Percentiles rank a stretch among this genome's conserved stretches.
phyloP scores from a whole-genome alignment of 331 rosid genomes.

The Ulmus americana region DNA sequence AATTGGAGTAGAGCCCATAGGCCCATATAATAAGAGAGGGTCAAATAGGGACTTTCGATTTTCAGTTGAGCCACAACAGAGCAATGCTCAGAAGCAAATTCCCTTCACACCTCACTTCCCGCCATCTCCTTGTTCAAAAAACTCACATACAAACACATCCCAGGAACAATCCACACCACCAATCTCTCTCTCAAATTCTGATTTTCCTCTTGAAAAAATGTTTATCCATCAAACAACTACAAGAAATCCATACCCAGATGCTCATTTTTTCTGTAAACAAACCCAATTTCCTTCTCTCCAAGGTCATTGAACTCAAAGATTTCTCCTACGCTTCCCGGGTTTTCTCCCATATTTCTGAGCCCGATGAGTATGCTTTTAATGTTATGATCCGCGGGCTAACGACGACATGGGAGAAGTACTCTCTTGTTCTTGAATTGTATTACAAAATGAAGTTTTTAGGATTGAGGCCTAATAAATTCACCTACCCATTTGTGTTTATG shows the following conservation, averaged over 20 bases:
- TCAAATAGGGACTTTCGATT: no score
- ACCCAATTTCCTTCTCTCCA: conserved; percentile 60
- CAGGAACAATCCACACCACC: neutral
- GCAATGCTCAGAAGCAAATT: no score
- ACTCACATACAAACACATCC: no score
- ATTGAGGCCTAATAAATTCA: conserved; percentile 47
- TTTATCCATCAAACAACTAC: conserved; percentile 31
- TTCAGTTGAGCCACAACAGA: no score
- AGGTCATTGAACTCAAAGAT: conserved; percentile 46
- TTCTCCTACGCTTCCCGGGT: conserved; percentile 46
- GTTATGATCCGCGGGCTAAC: conserved; percentile 73
- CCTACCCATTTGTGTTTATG: conserved; percentile 69
- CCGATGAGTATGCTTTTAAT: conserved; percentile 61
- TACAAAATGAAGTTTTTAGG: conserved; percentile 42
- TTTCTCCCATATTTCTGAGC: conserved; percentile 42
- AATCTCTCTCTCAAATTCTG: conserved; percentile 23
- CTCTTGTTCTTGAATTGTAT: conserved; percentile 44
- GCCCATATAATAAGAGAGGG: no score
- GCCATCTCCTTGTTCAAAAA: no score
- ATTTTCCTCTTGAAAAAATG: conserved; percentile 41
- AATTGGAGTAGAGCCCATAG: no score
- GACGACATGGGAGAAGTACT: conserved; percentile 53
- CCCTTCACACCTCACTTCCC: no score
- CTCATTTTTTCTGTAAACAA: conserved; percentile 43
- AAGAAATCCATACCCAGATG: conserved; percentile 67